Conservation (phyloP, 805 yeast genomes). For the Pichia manshurica region DNA sequence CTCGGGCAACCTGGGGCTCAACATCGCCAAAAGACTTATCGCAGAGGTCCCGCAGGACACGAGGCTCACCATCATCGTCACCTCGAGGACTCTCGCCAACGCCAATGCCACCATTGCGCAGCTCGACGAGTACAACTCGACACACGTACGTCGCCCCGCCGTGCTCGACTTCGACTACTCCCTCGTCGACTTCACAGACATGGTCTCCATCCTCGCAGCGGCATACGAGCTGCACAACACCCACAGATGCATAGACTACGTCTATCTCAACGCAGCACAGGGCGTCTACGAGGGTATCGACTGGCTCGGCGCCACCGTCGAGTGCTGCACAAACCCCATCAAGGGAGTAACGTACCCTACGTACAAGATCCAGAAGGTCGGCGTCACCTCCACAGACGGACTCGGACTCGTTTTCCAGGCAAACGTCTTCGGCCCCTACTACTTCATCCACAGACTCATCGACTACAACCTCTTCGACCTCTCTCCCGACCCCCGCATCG, state of each 20-base stretch:
- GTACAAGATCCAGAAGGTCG: constrained; percentile 76
- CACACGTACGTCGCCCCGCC: constrained; percentile 39
- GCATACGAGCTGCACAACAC: constrained; percentile 61
- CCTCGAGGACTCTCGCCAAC: constrained; percentile 83
- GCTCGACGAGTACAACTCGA: constrained; percentile 42
- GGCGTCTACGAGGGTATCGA: constrained; percentile 83
- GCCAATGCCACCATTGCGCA: constrained; percentile 67
- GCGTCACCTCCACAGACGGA: constrained; percentile 70
- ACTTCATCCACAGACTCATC: constrained; percentile 60
- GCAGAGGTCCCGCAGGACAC: constrained; percentile 48
- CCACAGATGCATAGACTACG: constrained; percentile 64
- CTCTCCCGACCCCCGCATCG: constrained; percentile 48
- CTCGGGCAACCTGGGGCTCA: constrained; percentile 70
- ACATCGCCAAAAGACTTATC: constrained; percentile 75
- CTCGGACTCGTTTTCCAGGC: constrained; percentile 89
- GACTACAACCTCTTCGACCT: constrained; percentile 40
- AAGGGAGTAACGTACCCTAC: constrained; percentile 84
- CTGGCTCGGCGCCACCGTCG: constrained; percentile 72
- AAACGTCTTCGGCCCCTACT: constrained; percentile 95
- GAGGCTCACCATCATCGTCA: constrained; percentile 73
- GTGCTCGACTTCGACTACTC: constrained; percentile 80
- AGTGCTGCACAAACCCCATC: constrained; percentile 60
- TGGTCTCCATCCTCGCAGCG: constrained; percentile 79
- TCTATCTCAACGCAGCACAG: constrained; percentile 86
- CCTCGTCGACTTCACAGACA: constrained; percentile 81